Conservation (phyloP, 345 rosid species). For the Corchorus capsularis region DNA sequence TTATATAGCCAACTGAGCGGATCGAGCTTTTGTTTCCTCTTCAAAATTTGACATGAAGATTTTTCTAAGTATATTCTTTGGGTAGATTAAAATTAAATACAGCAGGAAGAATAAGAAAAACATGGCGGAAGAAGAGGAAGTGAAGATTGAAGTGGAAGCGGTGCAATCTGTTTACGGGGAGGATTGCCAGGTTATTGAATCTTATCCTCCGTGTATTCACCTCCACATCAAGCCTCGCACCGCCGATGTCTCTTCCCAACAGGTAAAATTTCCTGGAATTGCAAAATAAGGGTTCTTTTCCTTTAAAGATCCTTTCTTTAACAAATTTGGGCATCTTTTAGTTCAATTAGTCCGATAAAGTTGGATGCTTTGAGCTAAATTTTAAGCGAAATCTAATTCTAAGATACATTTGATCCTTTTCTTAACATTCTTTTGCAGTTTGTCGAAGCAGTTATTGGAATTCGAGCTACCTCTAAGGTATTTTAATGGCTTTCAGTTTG, state of each 20-base stretch:
- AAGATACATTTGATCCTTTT: background rate
- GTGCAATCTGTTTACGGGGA: constrained; percentile 72
- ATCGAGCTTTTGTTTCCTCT: no score
- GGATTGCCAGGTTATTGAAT: constrained; percentile 59
- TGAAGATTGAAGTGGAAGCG: constrained; percentile 76
- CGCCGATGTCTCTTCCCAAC: constrained; percentile 87
- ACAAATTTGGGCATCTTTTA: background rate
- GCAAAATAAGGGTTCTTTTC: background rate
- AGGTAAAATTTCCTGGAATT: constrained; percentile 45
- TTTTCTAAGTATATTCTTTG: no score
- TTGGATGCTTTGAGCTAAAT: background rate
- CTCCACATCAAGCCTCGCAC: constrained; percentile 80
- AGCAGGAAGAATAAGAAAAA: background rate
- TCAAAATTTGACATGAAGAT: no score
- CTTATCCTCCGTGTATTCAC: constrained; percentile 69
- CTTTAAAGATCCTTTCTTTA: background rate
- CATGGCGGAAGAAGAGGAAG: constrained; percentile 63
- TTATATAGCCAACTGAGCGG: no score
- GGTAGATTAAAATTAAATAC: no score
- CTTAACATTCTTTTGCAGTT: constrained; percentile 49
- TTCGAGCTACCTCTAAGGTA: constrained; percentile 67
- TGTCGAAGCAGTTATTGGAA: constrained; percentile 76
- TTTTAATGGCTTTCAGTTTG: background rate
- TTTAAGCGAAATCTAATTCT: background rate
- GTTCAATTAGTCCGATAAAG: background rate